phyloP scores from a whole-genome alignment of 495 filamentous ascomycete genomes.

The Diplogelasinospora grovesii region DNA sequence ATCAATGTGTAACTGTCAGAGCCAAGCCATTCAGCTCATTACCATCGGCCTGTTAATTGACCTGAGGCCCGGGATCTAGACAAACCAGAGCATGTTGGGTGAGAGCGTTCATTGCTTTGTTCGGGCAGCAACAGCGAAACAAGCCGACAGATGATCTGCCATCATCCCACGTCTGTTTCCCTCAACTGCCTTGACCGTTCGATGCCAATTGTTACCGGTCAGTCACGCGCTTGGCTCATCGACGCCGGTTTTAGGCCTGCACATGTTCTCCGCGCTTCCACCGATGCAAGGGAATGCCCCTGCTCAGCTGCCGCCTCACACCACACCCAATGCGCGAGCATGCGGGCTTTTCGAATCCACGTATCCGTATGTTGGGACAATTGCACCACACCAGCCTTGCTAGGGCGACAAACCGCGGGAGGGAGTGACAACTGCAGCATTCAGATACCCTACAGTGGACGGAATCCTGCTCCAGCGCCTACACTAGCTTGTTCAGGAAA shows the following conservation, averaged over 20 bases:
- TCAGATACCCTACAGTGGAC: background rate
- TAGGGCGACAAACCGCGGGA: background rate
- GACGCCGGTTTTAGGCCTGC: constrained; percentile 5
- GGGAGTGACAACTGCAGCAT: background rate
- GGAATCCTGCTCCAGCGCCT: background rate
- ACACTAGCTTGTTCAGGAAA: background rate
- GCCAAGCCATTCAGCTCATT: constrained; percentile 3
- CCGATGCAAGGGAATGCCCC: constrained; percentile 5
- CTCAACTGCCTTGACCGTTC: constrained; percentile 13
- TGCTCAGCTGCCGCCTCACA: constrained; percentile 8
- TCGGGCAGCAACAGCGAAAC: constrained; percentile 44
- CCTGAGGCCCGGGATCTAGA: constrained; percentile 22
- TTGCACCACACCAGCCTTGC: constrained; percentile 3
- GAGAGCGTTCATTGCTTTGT: constrained; percentile 25
- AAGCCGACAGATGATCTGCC: constrained; percentile 29
- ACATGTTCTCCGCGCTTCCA: constrained; percentile 9
- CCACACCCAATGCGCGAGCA: constrained; percentile 9
- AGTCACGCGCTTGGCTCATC: constrained; percentile 10
- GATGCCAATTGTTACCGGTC: constrained; percentile 11
- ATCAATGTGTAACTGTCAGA: constrained; percentile 4
- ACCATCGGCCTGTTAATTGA: constrained; percentile 16
- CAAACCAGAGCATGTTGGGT: constrained; percentile 16
- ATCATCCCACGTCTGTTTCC: constrained; percentile 20
- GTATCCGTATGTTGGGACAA: constrained; percentile 1
- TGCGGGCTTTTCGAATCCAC: constrained; percentile 10